Conservation (phyloP, 768 basidiomycete species). For the Lentinula lateritia region DNA sequence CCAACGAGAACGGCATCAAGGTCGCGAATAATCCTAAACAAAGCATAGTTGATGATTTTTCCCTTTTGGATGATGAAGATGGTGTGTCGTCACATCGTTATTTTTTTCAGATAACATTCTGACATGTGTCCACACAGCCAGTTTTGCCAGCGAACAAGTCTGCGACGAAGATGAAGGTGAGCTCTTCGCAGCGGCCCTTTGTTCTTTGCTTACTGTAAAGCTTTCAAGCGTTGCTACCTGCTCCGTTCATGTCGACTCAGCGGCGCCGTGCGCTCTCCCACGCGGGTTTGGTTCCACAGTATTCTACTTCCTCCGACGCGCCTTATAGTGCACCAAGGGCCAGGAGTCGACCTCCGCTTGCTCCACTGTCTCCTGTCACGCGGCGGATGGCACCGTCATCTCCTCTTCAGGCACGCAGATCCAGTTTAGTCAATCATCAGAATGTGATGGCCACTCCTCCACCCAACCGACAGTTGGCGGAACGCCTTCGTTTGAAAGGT, state of each 20-base stretch:
- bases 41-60: slow-evolving; percentile 42
- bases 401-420: slow-evolving; percentile 8
- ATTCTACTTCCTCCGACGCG: slow-evolving; percentile 25
- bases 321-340: slow-evolving; percentile 21
- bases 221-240: slow-evolving; percentile 45
- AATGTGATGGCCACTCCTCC: slow-evolving; percentile 56
- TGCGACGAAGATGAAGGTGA: slow-evolving; percentile 49
- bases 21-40: slow-evolving; percentile 39
- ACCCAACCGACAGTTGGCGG: slow-evolving; percentile 51
- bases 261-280: slow-evolving; percentile 54
- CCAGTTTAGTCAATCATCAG: slow-evolving; percentile 14
- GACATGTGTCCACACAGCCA: slow-evolving; percentile 45
- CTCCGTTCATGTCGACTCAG: slow-evolving; percentile 51
- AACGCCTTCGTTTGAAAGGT: slow-evolving; percentile 60
- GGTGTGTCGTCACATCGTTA: slow-evolving; percentile 22
- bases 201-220: slow-evolving; percentile 12
- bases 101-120: slow-evolving; percentile 14
- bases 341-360: slow-evolving; percentile 10
- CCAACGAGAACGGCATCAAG: slow-evolving; percentile 67
- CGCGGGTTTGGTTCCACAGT: slow-evolving; percentile 38
- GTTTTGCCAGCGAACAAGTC: slow-evolving; percentile 45
- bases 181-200: slow-evolving; percentile 6
- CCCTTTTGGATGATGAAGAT: slow-evolving; percentile 37
- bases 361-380: slow-evolving; percentile 3
- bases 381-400: slow-evolving; percentile 9